Conservation (phyloP, 495 filamentous ascomycete species). For the Usnea hakonensis region DNA sequence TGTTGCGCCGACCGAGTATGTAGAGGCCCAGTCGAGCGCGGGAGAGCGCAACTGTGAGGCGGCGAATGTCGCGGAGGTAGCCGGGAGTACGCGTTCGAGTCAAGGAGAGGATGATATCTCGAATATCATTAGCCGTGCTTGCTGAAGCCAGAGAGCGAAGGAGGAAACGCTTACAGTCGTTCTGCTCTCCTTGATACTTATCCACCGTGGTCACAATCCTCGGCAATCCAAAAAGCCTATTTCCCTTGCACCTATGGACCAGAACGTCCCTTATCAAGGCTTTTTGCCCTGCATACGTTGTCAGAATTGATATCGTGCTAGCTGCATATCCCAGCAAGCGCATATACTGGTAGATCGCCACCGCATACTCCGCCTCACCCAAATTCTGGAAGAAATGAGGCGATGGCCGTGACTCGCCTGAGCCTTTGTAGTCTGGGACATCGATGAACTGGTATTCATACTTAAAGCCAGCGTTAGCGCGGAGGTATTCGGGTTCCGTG, state of each 20-base stretch:
- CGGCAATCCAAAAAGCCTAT: conserved; percentile 81
- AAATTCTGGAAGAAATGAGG: conserved; percentile 97
- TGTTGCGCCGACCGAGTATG: conserved; percentile 78
- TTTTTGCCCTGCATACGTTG: conserved; percentile 91
- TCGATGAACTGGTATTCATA: conserved; percentile 97
- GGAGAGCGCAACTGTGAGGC: conserved; percentile 93
- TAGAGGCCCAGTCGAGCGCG: conserved; percentile 88
- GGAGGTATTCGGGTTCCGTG: conserved; percentile 59
- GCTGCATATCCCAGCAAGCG: conserved; percentile 93
- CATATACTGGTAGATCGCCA: conserved; percentile 97
- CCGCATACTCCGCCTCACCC: conserved; percentile 93
- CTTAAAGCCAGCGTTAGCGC: conserved; percentile 83
- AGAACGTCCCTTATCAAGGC: conserved; percentile 87
- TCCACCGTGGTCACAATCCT: conserved; percentile 90
- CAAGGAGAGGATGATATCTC: conserved; percentile 78
- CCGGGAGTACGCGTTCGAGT: conserved; percentile 84
- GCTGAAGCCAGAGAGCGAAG: neutral
- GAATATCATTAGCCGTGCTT: neutral
- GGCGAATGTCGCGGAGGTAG: conserved; percentile 87
- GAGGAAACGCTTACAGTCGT: conserved; percentile 44
- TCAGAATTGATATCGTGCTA: conserved; percentile 78
- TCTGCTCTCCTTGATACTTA: conserved; percentile 98
- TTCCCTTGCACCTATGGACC: conserved; percentile 73
- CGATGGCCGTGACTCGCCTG: conserved; percentile 81
- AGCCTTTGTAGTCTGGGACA: conserved; percentile 87